These are phyloP conservation scores for Pyricularia grisea DNA, from an alignment of 2,329 filamentous ascomycete genomes.

Conservation along the genomic window DNA sequence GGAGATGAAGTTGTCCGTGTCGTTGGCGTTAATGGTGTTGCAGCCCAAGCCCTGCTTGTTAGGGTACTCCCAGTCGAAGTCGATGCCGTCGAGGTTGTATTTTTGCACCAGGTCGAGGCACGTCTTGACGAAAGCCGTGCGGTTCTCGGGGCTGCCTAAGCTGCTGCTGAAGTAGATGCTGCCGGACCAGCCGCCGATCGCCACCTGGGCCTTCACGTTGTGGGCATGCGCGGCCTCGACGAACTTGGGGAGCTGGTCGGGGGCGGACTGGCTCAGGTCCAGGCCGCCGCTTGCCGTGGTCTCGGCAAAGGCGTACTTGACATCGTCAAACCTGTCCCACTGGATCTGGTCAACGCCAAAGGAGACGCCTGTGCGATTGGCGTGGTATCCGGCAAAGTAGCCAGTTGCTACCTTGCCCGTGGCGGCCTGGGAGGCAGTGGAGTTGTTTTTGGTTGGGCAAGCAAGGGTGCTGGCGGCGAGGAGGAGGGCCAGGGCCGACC, in stretches of 20 bases:
- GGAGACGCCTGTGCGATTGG: slow-evolving; percentile 2
- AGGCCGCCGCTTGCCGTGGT: slow-evolving; percentile 15
- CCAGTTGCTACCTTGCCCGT: background rate
- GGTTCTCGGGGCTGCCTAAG: slow-evolving; percentile 8
- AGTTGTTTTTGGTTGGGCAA: background rate
- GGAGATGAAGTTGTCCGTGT: slow-evolving; percentile 10
- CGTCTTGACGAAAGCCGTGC: slow-evolving; percentile 11
- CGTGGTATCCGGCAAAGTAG: slow-evolving; percentile 13
- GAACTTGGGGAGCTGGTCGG: slow-evolving; percentile 20
- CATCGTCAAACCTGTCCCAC: slow-evolving; percentile 16
- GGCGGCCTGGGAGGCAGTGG: background rate
- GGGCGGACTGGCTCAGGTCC: slow-evolving; percentile 11
- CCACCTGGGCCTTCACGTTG: slow-evolving; percentile 11
- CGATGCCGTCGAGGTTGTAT: slow-evolving; percentile 21
- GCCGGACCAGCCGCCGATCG: slow-evolving; percentile 24
- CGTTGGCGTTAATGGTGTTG: slow-evolving; percentile 9
- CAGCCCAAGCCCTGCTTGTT: slow-evolving; percentile 15
- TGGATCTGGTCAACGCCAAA: slow-evolving; percentile 9
- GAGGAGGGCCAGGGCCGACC: background rate
- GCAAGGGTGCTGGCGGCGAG: background rate
- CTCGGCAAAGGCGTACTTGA: slow-evolving; percentile 22
- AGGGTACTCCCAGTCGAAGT: slow-evolving; percentile 39
- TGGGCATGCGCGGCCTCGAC: slow-evolving; percentile 8
- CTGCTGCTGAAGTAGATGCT: slow-evolving; percentile 13
- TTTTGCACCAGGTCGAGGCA: slow-evolving; percentile 13